phyloP scores from a whole-genome alignment of 371 early-diverging fungal species.

The Rhizopus sp. region DNA sequence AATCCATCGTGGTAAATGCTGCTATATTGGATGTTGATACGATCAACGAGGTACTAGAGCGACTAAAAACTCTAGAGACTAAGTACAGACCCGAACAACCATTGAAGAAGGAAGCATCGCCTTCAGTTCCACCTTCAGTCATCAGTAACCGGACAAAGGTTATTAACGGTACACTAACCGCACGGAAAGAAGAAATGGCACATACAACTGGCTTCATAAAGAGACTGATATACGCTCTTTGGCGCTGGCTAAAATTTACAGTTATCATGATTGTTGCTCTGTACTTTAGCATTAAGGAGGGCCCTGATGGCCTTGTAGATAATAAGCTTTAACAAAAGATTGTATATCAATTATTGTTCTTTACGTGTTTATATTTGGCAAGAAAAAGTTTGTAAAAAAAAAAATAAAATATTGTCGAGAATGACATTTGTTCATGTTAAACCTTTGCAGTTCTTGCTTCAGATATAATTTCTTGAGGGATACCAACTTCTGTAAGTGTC shows the following conservation, averaged over 20 bases:
- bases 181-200: neutral
- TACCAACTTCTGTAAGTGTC: slow-evolving; percentile 12
- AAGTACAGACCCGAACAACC: slow-evolving; percentile 19
- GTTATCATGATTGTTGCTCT: slow-evolving; percentile 19
- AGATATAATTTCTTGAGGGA: slow-evolving; percentile 16
- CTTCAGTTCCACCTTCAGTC: too few species aligned
- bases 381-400: neutral
- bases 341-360: too few species aligned
- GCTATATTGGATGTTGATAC: slow-evolving; percentile 18
- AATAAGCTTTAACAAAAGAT: too few species aligned
- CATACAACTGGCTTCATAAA: neutral
- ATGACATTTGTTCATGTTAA: neutral
- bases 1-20: slow-evolving; percentile 17
- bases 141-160: too few species aligned
- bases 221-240: slow-evolving; percentile 6
- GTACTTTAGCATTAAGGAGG: slow-evolving; percentile 19
- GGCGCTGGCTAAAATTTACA: slow-evolving; percentile 18
- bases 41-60: slow-evolving; percentile 16
- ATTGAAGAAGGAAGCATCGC: slow-evolving; percentile 4
- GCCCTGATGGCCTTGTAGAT: slow-evolving; percentile 2
- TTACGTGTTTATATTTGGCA: too few species aligned
- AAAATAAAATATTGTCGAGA: neutral
- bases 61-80: slow-evolving; percentile 15
- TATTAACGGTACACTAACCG: neutral
- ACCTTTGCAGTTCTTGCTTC: slow-evolving; percentile 13